A percentile compares a stretch with the other conserved stretches of the same genome.
Conservation (phyloP, 2,329 filamentous ascomycete species). For the Eurotiales sp. region DNA sequence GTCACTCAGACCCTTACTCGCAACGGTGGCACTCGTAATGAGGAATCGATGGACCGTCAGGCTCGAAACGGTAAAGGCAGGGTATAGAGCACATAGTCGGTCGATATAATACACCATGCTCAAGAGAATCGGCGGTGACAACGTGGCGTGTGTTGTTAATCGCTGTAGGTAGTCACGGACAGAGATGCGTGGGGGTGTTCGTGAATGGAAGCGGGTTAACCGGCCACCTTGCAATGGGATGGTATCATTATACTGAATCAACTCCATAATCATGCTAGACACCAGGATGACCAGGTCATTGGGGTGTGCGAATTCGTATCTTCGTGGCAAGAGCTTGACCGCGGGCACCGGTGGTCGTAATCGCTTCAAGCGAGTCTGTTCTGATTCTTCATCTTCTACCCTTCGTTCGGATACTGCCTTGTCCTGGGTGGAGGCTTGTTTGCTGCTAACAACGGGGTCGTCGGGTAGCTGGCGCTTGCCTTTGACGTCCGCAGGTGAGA, state of each 20-base stretch:
- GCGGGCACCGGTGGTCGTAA: conserved; percentile 42
- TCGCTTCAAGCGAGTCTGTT: conserved; percentile 43
- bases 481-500: conserved; percentile 13
- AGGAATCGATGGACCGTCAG: conserved; percentile 96
- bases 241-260: conserved; percentile 88
- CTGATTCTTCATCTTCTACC: conserved; percentile 17
- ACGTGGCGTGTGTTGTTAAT: conserved; percentile 86
- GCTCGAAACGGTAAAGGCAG: conserved; percentile 92
- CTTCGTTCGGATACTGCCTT: background rate
- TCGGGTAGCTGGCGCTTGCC: conserved; percentile 32
- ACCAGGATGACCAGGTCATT: conserved; percentile 89
- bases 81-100: conserved; percentile 84
- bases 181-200: conserved; percentile 84
- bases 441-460: conserved; percentile 19
- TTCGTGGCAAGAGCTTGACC: conserved; percentile 55
- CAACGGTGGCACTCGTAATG: conserved; percentile 92
- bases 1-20: conserved; percentile 91
- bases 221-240: conserved; percentile 80
- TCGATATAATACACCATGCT: conserved; percentile 99
- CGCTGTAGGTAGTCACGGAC: conserved; percentile 91
- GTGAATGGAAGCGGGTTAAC: conserved; percentile 90
- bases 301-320: conserved; percentile 76
- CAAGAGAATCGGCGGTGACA: conserved; percentile 88
- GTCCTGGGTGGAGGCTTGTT: conserved; percentile 14
- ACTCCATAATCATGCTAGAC: conserved; percentile 89